Base-by-base conservation (phyloP, 805 yeast species). In the Saturnispora saitoi region DNA sequence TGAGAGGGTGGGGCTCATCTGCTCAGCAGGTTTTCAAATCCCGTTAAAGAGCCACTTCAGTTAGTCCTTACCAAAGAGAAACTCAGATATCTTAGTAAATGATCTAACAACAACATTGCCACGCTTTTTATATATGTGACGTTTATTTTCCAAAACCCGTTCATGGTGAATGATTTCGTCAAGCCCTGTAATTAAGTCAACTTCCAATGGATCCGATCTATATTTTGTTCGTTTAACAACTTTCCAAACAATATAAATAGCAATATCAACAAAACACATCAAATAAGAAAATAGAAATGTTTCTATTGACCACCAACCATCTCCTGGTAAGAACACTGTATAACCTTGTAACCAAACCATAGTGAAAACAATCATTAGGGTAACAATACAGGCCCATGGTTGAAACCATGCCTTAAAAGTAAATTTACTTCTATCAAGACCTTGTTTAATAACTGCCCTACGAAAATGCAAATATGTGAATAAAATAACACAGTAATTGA, bases 221-320 rank as follows among this genome's bases (percentile, higher is more conserved):
- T 75, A 67, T 47, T 69, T 70, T 11, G 80, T 75, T 47, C 73
- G 69, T 49, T 76, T 77, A 42, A 68, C 40, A 4, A 80, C 41
- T 56, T 82, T 81, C 76, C 85, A 80, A 17, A 64, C 61, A 9
- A 76, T 30, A 50, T 68, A 81, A 24, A 78, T 65, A 1, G 54
- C 70, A 32, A 78, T 57, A 49, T 72, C 72, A 37, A 80, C 63
- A 50, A 86, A 85, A 17, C 85, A 72, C 81, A 84, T 81, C 50
- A 86, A 68, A 59, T 86, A 86, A 56, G 76, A 75, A 64, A 78
- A 83, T 56, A 86, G 68, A 64, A 86, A 86, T 7, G 72, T 69
- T 49, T 80, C 71, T 17, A 72, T 68, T n/a, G 71, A 62, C 88
- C 91, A 86, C 88, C 91, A 86, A 45, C 68, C 60, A 2, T 24